Evolutionary conservation across 345 rosid genomes (phyloP).

Genomic region (Salix udensis): DNA sequence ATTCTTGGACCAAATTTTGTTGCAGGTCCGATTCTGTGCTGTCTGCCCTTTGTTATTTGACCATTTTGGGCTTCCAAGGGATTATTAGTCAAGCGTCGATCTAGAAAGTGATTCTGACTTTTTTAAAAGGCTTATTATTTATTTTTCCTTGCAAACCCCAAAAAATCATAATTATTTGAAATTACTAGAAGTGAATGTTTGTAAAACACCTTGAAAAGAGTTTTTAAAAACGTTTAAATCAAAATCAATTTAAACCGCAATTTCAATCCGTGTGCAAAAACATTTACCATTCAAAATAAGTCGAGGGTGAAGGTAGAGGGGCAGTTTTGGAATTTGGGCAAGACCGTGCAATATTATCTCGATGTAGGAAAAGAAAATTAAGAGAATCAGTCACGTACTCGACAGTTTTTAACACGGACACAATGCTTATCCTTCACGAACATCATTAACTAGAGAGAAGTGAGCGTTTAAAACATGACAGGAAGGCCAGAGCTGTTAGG

Average conservation of each 20-base stretch:
- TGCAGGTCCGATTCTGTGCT: conserved; percentile 7
- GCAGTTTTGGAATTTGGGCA: conserved; percentile 6
- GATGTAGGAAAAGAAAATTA: background rate
- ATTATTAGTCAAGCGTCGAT: background rate
- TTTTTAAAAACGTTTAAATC: no score
- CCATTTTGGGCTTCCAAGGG: conserved; percentile 21
- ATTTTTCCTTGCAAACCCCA: no score
- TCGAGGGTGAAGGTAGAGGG: background rate
- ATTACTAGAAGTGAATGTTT: no score
- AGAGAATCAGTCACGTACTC: conserved; percentile 34
- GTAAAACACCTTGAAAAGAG: no score
- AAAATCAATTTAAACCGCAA: no score
- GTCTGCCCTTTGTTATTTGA: conserved; percentile 18
- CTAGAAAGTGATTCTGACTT: background rate
- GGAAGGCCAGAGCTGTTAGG: conserved; percentile 44
- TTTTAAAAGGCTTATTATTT: no score
- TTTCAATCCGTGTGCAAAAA: no score
- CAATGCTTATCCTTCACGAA: background rate
- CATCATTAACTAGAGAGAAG: background rate
- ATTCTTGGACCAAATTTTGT: conserved; percentile 15
- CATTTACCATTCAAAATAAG: background rate
- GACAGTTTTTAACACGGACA: background rate
- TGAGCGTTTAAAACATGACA: conserved; percentile 52
- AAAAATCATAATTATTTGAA: no score
- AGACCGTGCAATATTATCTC: background rate